Percentiles rank a stretch among this genome's conserved stretches.
phyloP scores from a whole-genome alignment of 768 basidiomycete genomes.

The Tubosaeta sp. region DNA sequence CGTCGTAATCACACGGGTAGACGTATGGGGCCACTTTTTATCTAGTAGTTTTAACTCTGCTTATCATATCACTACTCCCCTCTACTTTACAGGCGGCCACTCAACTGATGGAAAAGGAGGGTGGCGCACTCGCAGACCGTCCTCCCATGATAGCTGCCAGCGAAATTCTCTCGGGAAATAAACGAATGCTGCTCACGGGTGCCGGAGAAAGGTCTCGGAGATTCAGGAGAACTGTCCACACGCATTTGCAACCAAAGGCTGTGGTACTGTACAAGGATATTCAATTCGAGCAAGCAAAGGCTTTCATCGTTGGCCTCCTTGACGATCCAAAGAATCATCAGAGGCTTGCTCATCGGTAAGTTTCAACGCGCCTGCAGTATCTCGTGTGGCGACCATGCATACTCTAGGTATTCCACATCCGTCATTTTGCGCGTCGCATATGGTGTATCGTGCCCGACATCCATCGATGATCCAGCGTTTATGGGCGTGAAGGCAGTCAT shows the following conservation, averaged over 20 bases:
- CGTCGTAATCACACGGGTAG: conserved; percentile 17
- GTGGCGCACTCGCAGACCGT: conserved; percentile 46
- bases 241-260: conserved; percentile 48
- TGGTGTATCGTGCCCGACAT: conserved; percentile 16
- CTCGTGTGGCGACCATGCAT: neutral
- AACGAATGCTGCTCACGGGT: conserved; percentile 46
- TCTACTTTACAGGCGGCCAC: conserved; percentile 40
- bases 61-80: too few relatives aligned
- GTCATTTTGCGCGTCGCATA: conserved; percentile 26
- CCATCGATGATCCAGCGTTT: conserved; percentile 23
- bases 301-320: conserved; percentile 28
- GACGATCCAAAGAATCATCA: too few relatives aligned
- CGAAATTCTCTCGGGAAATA: conserved; percentile 51
- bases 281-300: conserved; percentile 34
- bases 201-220: conserved; percentile 53
- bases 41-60: neutral
- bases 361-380: conserved; percentile 17
- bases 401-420: conserved; percentile 25
- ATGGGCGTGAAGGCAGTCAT: conserved; percentile 13
- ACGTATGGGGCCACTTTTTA: conserved; percentile 8
- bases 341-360: conserved; percentile 45
- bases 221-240: conserved; percentile 50
- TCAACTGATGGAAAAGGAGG: conserved; percentile 62
- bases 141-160: conserved; percentile 50
- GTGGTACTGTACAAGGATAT: conserved; percentile 42